Evolutionary conservation across 208 protist species (phyloP), one percentile per base, ranked within the genome.

Genomic region (Phytomonas francai): DNA sequence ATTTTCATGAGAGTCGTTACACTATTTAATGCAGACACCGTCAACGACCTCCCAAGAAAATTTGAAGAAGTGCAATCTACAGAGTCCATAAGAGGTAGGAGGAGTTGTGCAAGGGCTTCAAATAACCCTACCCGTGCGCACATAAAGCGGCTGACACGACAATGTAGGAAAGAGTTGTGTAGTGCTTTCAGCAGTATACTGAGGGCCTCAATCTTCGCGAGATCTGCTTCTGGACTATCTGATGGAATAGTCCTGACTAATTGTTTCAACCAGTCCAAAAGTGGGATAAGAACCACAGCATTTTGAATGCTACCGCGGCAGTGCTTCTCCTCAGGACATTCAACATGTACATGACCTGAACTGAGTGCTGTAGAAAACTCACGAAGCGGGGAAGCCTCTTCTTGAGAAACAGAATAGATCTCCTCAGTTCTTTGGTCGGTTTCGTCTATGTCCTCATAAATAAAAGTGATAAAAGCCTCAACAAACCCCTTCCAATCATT

Each of bases 1-100:
- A 68, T 56, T 45, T 79, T 84, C 25, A 94, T 74, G 33, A 88
- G 72, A 9, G 59, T 25, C 22, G 45, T 54, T 54, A 54, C 19
- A 54, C 45, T 54, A 54, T 54, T 54, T 54, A 54, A 54, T 22
- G 19, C 6, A 25, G 45, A 54, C 45, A 54, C 45, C 7, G 19
- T 22, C 19, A 54, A 25, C 19, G 16, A 54, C 19, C 19, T 54
- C 16, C 11, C 19, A 54, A 9, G 45, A 54, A 54, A 54, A 9
- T 9, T 25, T 54, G 45, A 25, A 45, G 4, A 45, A 25, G 45
- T 54, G 45, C 45, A 54, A 54, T 54, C 45, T 19, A 54, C 19
- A 25, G 45, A 25, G 45, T 54, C 25, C 19, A 54, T 54, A 19
- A 54, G 45, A 54, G 45, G 45, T 22, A 54, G 45, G 6, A 54